A percentile compares a stretch with the other conserved stretches of the same genome.
Evolutionary conservation across 2,329 filamentous ascomycete species (phyloP).

Genomic region (Ilyonectria destructans): DNA sequence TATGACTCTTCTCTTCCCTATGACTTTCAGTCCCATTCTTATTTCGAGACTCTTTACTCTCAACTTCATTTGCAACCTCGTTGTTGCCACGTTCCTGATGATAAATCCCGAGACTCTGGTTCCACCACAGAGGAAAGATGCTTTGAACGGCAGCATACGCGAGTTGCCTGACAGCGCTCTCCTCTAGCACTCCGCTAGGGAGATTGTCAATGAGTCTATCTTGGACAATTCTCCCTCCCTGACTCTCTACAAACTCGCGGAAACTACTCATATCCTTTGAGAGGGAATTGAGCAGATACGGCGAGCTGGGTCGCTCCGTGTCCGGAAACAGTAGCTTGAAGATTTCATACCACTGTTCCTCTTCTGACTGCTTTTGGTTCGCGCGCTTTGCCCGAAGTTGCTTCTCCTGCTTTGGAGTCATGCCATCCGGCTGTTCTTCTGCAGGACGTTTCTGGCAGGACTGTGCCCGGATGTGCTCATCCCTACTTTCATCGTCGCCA

Average conservation of each 20-base stretch:
- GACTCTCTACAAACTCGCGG: conserved; percentile 23
- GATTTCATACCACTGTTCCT: conserved; percentile 29
- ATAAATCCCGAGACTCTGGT: background rate
- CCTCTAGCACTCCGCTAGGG: background rate
- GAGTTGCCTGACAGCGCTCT: background rate
- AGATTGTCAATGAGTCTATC: conserved; percentile 1
- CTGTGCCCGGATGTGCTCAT: conserved; percentile 22
- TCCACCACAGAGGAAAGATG: background rate
- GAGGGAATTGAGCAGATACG: conserved; percentile 22
- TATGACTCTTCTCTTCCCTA: background rate
- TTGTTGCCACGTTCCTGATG: background rate
- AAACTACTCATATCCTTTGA: conserved; percentile 24
- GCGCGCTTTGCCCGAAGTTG: conserved; percentile 16
- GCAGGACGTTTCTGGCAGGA: conserved; percentile 19
- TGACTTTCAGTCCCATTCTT: background rate
- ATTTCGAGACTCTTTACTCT: background rate
- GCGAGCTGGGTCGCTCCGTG: conserved; percentile 15
- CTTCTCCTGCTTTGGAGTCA: conserved; percentile 19
- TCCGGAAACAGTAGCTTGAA: conserved; percentile 17
- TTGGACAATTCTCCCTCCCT: conserved; percentile 22
- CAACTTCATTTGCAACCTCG: background rate
- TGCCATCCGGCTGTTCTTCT: conserved; percentile 22
- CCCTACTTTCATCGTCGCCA: conserved; percentile 2
- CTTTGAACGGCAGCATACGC: background rate
- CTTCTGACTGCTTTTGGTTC: conserved; percentile 10